Evolutionary conservation across 1,284 basidiomycete genomes (phyloP).

Genomic region (Ustilago trichophora): DNA sequence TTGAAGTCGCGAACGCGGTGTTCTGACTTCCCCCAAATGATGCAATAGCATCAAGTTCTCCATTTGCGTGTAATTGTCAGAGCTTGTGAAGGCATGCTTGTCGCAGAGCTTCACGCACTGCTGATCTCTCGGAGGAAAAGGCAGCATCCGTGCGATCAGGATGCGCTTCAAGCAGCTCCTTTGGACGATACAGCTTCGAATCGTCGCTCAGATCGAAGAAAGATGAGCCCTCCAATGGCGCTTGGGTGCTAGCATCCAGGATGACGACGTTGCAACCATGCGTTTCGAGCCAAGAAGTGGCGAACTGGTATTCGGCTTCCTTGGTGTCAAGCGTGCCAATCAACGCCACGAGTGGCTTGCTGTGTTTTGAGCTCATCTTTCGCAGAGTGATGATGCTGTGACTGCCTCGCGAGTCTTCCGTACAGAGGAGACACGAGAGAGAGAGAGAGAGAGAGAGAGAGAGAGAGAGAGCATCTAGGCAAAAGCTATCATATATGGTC

Average conservation of each 20-base stretch:
- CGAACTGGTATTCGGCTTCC: constrained; percentile 33
- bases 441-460: too few species aligned
- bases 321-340: constrained; percentile 46
- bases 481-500: too few species aligned
- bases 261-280: constrained; percentile 23
- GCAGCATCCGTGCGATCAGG: neutral
- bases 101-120: constrained; percentile 15
- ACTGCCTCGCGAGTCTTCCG: too few species aligned
- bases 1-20: constrained; percentile 34
- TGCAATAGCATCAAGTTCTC: constrained; percentile 23
- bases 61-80: neutral
- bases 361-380: too few species aligned
- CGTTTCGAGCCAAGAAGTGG: constrained; percentile 20
- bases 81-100: constrained; percentile 15
- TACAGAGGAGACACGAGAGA: too few species aligned
- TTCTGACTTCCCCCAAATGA: constrained; percentile 42
- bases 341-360: constrained; percentile 22
- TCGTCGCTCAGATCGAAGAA: constrained; percentile 9
- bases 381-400: neutral
- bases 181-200: constrained; percentile 5
- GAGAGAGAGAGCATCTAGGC: too few species aligned
- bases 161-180: constrained; percentile 11
- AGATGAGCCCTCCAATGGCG: constrained; percentile 6
- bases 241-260: constrained; percentile 20
- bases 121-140: constrained; percentile 11